Evolutionary conservation across 169 alveolate species (phyloP), one percentile per base, ranked within the genome.

Genomic region (Blepharisma undulans): DNA sequence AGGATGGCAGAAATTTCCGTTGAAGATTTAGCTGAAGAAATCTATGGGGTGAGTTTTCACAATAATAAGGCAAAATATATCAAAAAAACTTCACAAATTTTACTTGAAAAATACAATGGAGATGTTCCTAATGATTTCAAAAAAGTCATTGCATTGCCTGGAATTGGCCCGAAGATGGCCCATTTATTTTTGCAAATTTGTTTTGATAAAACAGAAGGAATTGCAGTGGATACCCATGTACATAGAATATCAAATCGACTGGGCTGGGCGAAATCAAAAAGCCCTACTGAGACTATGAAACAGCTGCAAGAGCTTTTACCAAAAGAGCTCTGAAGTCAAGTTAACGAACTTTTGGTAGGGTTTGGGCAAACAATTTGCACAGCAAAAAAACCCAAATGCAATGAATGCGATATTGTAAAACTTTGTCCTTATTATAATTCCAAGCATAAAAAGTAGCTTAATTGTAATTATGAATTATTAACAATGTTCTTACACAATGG

Each of bases 111-210:
- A 76, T 97, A 95, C 88, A 95, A 97, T 29, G 99, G 98, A 14
- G 97, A 95, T 79, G 98, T 98, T 4, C 99, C 99, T 5, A 94
- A 94, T 72, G 95, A 93, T 59, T 93, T 93, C 76, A 98, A 98
- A 78, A 99, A 93, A 30, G 91, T 99, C 61, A 93, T 96, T 21
- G 90, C 94, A 78, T 95, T 98, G 18, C 99, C 99, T 29, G 99
- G 99, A 19, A 97, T 99, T 61, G 99, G 99, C 21, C 98, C 98
- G 29, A 98, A 98, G 92, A 98, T 98, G 97, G 99, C 99, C 19
- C 94, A 98, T 84, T 94, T 99, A 66, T 96, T 98, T 85, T 88
- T 98, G 91, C 98, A 98, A 90, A 92, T 95, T 87, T 93, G 97
- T 88, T 76, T 85, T 80, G 94, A 95, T 59, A 93, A 92, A 27